Conservation (phyloP, 257 asterid species). For the Nicotiana undulata region DNA sequence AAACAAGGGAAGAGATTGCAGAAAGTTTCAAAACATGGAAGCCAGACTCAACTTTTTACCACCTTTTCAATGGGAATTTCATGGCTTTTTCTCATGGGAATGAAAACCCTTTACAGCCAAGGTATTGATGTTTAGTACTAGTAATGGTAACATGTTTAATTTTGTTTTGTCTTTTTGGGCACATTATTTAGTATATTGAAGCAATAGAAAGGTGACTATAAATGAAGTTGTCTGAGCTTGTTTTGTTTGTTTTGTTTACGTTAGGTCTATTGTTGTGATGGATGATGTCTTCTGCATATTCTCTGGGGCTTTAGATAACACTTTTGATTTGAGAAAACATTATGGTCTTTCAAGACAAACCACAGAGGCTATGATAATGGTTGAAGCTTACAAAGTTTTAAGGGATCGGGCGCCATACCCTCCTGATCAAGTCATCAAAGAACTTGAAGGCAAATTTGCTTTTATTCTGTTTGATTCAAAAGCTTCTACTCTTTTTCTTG, state of each 20-base stretch:
- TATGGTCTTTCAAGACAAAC: conserved; percentile 58
- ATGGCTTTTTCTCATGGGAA: conserved; percentile 49
- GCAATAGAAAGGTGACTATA: not conserved
- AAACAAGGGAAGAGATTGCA: conserved; percentile 35
- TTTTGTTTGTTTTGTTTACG: not conserved
- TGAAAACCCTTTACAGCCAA: conserved; percentile 43
- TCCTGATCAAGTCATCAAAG: conserved; percentile 59
- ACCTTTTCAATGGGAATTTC: conserved; percentile 44
- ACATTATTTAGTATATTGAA: not conserved
- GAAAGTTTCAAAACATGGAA: conserved; percentile 40
- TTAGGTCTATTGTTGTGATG: conserved; percentile 52
- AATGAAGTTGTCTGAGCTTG: not conserved
- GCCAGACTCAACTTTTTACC: conserved; percentile 45
- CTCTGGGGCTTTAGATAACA: conserved; percentile 45
- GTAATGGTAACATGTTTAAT: not conserved
- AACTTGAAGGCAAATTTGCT: conserved; percentile 52
- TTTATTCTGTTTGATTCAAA: conserved; percentile 56
- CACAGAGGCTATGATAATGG: conserved; percentile 47
- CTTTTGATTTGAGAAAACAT: conserved; percentile 34
- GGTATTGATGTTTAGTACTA: conserved; percentile 18
- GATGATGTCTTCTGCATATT: conserved; percentile 69
- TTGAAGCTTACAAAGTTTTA: conserved; percentile 54
- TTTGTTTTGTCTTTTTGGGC: not conserved
- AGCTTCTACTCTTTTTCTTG: conserved; percentile 45
- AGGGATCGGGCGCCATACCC: conserved; percentile 67